Evolutionary conservation across 768 basidiomycete species (phyloP).

Genomic region (Lactifluus pinguis): DNA sequence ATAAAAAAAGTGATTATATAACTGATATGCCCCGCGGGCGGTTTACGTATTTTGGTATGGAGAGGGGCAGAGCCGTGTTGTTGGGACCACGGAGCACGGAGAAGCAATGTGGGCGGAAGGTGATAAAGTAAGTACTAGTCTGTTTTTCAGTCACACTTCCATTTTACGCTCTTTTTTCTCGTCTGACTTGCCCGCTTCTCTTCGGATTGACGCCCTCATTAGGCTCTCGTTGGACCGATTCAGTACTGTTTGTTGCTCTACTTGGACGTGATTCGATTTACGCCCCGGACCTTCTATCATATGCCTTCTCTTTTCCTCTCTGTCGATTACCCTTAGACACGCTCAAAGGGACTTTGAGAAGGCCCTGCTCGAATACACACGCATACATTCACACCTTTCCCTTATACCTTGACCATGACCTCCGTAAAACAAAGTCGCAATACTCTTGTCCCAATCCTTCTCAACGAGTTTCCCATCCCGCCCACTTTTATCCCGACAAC

Average conservation of each 20-base stretch:
- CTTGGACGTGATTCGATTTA: background rate
- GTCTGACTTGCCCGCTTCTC: background rate
- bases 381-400: slow-evolving; percentile 2
- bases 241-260: background rate
- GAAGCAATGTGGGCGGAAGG: background rate
- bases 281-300: background rate
- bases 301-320: slow-evolving; percentile 7
- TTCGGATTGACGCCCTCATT: slow-evolving; percentile 12
- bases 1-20: background rate
- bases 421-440: background rate
- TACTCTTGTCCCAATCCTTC: slow-evolving; percentile 23
- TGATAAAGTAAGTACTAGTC: slow-evolving; percentile 9
- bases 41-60: background rate
- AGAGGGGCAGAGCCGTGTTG: background rate
- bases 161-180: background rate
- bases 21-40: background rate
- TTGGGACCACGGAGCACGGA: background rate
- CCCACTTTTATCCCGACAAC: slow-evolving; percentile 26
- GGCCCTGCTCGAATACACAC: background rate
- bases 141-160: slow-evolving; percentile 6
- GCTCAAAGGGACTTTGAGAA: background rate
- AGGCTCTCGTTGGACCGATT: background rate
- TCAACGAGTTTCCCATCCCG: slow-evolving; percentile 27
- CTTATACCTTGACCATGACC: background rate
- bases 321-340: background rate